A percentile compares a stretch with the other conserved stretches of the same genome.
phyloP scores from a whole-genome alignment of 345 rosid species.

The Syzygium aqueum region DNA sequence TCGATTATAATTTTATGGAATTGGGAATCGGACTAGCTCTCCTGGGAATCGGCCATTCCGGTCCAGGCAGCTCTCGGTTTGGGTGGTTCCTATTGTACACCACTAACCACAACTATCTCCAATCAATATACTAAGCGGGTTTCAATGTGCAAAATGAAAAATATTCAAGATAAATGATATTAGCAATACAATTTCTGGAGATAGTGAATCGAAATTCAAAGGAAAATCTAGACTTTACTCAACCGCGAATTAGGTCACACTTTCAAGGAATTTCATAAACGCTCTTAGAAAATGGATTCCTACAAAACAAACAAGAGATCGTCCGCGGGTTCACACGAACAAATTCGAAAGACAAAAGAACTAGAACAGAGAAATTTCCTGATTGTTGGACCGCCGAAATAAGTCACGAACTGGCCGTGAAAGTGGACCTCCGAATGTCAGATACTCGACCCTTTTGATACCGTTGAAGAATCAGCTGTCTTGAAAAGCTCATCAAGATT shows the following conservation, averaged over 20 bases:
- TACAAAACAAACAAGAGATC: too few relatives aligned
- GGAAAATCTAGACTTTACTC: neutral
- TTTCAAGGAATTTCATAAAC: neutral
- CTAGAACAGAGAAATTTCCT: too few relatives aligned
- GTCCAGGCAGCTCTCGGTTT: too few relatives aligned
- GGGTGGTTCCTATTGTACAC: too few relatives aligned
- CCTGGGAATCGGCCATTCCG: too few relatives aligned
- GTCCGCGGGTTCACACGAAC: neutral
- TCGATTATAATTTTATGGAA: too few relatives aligned
- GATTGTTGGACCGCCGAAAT: accelerated
- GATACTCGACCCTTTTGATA: neutral
- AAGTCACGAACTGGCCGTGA: neutral
- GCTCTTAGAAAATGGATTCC: neutral
- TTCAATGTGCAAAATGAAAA: neutral
- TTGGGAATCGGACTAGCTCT: too few relatives aligned
- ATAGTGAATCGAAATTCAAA: neutral
- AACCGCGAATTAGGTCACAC: too few relatives aligned
- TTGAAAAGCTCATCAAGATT: neutral
- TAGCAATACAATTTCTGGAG: neutral
- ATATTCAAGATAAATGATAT: neutral
- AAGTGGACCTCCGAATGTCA: neutral
- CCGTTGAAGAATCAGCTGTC: neutral
- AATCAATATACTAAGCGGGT: neutral
- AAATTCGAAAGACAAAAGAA: neutral
- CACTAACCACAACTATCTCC: too few relatives aligned